A percentile compares a stretch with the other conserved stretches of the same genome.
Conservation (phyloP, 805 yeast genomes). For the Wickerhamomyces rabaulensis region DNA sequence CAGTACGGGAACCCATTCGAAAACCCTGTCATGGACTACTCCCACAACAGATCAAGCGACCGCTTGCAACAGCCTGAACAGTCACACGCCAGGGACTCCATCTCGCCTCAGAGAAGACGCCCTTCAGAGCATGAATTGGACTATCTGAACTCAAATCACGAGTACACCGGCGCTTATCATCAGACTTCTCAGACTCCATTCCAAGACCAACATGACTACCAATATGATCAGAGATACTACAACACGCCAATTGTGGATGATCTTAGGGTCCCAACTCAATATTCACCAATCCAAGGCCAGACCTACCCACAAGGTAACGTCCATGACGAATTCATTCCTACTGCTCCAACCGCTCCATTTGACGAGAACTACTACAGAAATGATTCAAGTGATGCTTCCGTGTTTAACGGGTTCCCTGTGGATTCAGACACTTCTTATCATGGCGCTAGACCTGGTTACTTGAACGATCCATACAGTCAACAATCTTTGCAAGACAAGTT, state of each 20-base stretch:
- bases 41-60: slow-evolving; percentile 13
- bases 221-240: slow-evolving; percentile 3
- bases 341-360: background rate
- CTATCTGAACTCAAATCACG: slow-evolving; percentile 1
- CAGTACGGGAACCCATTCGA: slow-evolving; percentile 11
- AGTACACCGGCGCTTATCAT: slow-evolving; percentile 3
- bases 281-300: slow-evolving; percentile 20
- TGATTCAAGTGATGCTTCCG: slow-evolving; percentile 3
- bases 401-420: slow-evolving; percentile 14
- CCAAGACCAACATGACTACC: background rate
- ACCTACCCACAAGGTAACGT: slow-evolving; percentile 11
- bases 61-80: slow-evolving; percentile 14
- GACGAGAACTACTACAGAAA: background rate
- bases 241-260: slow-evolving; percentile 5
- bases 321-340: slow-evolving; percentile 2
- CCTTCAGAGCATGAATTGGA: slow-evolving; percentile 4
- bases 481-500: background rate
- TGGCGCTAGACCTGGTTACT: background rate
- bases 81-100: slow-evolving; percentile 10
- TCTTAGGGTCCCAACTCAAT: slow-evolving; percentile 13
- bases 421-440: background rate
- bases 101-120: slow-evolving; percentile 13
- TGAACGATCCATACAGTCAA: background rate
- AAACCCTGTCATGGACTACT: slow-evolving; percentile 6
- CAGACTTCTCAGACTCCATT: slow-evolving; percentile 8